Base-by-base conservation (phyloP, 2,329 filamentous ascomycete genomes). In the Plenodomus tracheiphilus region DNA sequence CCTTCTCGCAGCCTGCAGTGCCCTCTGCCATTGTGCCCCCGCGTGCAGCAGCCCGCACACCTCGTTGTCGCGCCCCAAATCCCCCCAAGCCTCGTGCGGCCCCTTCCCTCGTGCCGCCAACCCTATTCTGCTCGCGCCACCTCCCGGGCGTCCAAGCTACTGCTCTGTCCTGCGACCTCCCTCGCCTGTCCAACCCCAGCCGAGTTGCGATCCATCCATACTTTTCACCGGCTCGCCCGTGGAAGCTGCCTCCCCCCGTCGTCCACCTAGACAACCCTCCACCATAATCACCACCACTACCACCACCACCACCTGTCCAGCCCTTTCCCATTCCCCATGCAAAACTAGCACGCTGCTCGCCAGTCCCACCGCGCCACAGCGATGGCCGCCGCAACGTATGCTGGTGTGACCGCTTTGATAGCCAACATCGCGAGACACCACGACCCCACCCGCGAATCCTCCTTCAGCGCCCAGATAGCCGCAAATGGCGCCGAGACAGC, bases 401-500 rank as follows among this genome's bases (percentile, higher is more conserved):
- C 59, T 37, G 71, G 70, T 39, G 62, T 76, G 50, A 64, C 71
- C 41, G 65, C 65, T 56, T 74, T 78, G 60, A 66, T 79, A 50
- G 74, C 75, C 57, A 79, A 76, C 62, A 75, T 80, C 58, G 77
- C 76, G 39, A 77, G 77, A 58, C 73, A 75, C 47, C 73, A 78
- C 59, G 70, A 75, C 44, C 74, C 75, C 4, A 46, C 65, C 41
- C 65, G 72, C 56, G 72, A 78, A 54, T 64, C 69, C 53, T 74
- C 75, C 16, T 78, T 79, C 61, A 67, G 70, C 38, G 74, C 74
- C 44, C 70, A 75, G 39, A 70, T 76, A 47, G 74, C 74, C 41
- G 69, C 74, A 37, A 53, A 55, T 36, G 53, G 53, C 39, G 53
- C 53, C 34, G 53, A 53, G 39, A 53, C 47, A 13, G 50, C 50